Base-by-base conservation (phyloP, 768 basidiomycete genomes). In the Termitomyces sp. region DNA sequence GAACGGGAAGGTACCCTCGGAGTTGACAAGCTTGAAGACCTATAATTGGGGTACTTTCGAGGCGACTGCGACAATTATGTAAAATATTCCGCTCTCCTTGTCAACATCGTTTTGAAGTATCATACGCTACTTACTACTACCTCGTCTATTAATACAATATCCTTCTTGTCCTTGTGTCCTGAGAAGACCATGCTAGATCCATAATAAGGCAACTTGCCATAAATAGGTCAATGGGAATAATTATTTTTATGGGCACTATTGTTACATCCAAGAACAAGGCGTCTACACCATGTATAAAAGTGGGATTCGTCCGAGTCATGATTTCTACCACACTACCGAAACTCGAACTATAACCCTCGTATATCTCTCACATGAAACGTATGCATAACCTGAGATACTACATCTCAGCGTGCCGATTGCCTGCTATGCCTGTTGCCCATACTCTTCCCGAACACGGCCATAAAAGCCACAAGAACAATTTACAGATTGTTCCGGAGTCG, bases 331-430 rank as follows among this genome's bases (percentile, higher is more conserved):
- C 7, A 45, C 2, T 16, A 34, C 16, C n/a, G 28, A 55, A 19
- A 34, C 19, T 52, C 27, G 19, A 45, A 25, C 27, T 21, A 17
- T 35, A 11, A 21, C 27, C 21, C 52, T 28, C 34, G 14, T 28
- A 19, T 25, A 25, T 17, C 30, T 28, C 34, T 23, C 17, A 39
- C 23, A 16, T 50, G 27, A 16, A 52, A 11, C 49, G 53, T 50
- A 75, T 78, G 60, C 67, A 74, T 61, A 75, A 79, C 61, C 67
- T 84, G 39, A 72, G 72, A 48, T 67, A 69, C 61, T 83, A 82
- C 58, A 64, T 84, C 7, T 78, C 71, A 21, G 72, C 72, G 60
- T 76, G 77, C 23, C 70, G 54, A 19, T 76, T 85, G 17, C 83
- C 84, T 3, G 57, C 28, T 19, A 76, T 82, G 71, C 58, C 57